These are phyloP conservation scores for Royoungia palumana DNA, from an alignment of 768 basidiomycete genomes.

Conservation along the genomic window DNA sequence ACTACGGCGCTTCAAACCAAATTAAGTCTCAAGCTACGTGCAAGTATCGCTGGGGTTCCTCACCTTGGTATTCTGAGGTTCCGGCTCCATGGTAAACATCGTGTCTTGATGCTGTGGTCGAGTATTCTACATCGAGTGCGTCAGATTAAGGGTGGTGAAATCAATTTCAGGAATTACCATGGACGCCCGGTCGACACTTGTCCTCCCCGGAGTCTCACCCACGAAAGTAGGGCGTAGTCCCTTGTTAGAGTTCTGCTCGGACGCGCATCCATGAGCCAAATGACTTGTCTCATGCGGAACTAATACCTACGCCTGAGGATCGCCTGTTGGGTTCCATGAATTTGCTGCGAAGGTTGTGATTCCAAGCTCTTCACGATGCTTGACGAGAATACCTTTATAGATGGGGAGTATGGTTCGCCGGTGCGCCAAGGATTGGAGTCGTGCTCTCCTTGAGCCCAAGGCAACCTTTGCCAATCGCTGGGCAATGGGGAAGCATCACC, in stretches of 20 bases:
- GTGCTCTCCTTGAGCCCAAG: conserved; percentile 1
- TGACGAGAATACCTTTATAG: conserved; percentile 11
- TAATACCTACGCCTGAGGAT: conserved; percentile 12
- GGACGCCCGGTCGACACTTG: neutral
- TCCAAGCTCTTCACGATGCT: neutral
- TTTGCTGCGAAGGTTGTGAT: neutral
- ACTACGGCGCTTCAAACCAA: neutral
- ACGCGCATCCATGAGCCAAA: conserved; percentile 1
- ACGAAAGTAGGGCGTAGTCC: neutral
- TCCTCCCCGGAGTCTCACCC: neutral
- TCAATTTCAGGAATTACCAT: conserved; percentile 3
- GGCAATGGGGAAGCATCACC: neutral
- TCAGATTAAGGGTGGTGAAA: neutral
- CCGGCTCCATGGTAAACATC: conserved; percentile 8
- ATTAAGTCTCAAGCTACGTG: neutral
- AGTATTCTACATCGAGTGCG: neutral
- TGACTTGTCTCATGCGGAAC: neutral
- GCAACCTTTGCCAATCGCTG: conserved; percentile 3
- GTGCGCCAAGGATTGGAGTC: neutral
- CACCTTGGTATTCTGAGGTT: conserved; percentile 2
- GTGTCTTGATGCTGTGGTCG: conserved; percentile 7
- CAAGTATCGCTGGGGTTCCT: neutral
- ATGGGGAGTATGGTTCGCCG: neutral
- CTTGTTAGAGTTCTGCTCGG: conserved; percentile 5
- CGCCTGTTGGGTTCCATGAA: conserved; percentile 3